Conservation (phyloP, 1,284 basidiomycete species). For the Retiboletus flavoniger region DNA sequence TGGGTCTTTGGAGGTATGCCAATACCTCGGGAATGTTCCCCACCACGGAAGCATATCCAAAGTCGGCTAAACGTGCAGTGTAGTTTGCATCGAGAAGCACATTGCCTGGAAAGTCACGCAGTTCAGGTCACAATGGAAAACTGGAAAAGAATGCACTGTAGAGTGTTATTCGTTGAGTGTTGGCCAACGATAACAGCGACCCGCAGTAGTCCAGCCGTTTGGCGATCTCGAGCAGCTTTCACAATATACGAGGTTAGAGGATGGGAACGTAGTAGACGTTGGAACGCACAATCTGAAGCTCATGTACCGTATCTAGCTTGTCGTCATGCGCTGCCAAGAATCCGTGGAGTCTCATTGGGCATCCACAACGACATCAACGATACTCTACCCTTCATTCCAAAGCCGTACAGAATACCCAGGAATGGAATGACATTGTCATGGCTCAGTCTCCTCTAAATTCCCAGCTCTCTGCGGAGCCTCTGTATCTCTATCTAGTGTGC, state of each 20-base stretch:
- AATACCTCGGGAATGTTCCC: neutral
- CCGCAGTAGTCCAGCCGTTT: neutral
- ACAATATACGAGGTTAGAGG: neutral
- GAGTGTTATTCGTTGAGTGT: neutral
- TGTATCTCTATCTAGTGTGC: neutral
- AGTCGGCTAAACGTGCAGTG: conserved; percentile 2
- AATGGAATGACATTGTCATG: no score
- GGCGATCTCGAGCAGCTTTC: conserved; percentile 6
- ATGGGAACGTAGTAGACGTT: neutral
- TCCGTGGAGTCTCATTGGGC: conserved; percentile 1
- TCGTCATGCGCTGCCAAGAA: neutral
- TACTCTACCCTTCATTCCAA: conserved; percentile 4
- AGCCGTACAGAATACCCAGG: conserved; percentile 1
- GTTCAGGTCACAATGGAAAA: conserved; percentile 5
- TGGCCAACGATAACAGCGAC: neutral
- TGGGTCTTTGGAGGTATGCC: neutral
- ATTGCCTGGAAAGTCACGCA: neutral
- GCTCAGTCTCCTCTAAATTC: neutral
- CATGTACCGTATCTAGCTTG: neutral
- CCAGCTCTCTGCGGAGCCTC: conserved; percentile 5
- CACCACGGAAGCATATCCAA: neutral
- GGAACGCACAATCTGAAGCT: conserved; percentile 11
- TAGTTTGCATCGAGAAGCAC: conserved; percentile 9
- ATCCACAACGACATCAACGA: conserved; percentile 15
- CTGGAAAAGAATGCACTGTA: neutral